Evolutionary conservation across 352 stramenopile genomes (phyloP), one percentile per base, ranked within the genome.

Genomic region (Phytopythium helicoides): DNA sequence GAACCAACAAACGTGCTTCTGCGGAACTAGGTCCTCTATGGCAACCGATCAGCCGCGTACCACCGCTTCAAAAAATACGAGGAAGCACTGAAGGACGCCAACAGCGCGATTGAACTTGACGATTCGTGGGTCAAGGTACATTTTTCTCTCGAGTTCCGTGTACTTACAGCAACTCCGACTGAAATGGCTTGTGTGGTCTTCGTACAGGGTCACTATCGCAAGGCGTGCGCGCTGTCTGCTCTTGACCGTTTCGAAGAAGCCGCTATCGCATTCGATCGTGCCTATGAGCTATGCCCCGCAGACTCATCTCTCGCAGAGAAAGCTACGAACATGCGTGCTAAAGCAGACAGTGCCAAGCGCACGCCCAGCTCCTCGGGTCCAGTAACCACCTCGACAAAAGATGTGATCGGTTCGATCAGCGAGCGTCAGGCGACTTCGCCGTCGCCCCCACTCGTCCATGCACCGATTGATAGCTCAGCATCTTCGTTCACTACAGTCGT

Each of bases 11-110:
- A 21, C 14, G 38, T 47, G 19, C 12, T 31, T 26, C 34, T 19
- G 25, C 42, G 19, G 31, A n/a, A n/a, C n/a, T 54, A 95, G 85
- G 89, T 92, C 55, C 47, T 95, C 41, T 90, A 84, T 54, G 85
- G 85, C 14, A 95, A 95, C 49, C 85, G 85, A 15, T 81, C 85
- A 34, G 85, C 85, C 8, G 77, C 85, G 6, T 81, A 81, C 38
- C 80, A 86, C 60, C 79, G 84, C 2, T 45, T 90, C 37, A 87
- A 89, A 38, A 79, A 89, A 31, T 90, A 79, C 49, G 56, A 70
- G 12, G 48, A 85, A 40, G 82, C 85, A 3, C 63, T 93, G 19
- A 56, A 74, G 31, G 81, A 93, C 56, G 81, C 85, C 2, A 59
- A 85, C n/a, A 58, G 62, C 12, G 82, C 82, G 14, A 60, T 92